Base-by-base conservation (phyloP, 768 basidiomycete genomes). In the Podaxis sp. region DNA sequence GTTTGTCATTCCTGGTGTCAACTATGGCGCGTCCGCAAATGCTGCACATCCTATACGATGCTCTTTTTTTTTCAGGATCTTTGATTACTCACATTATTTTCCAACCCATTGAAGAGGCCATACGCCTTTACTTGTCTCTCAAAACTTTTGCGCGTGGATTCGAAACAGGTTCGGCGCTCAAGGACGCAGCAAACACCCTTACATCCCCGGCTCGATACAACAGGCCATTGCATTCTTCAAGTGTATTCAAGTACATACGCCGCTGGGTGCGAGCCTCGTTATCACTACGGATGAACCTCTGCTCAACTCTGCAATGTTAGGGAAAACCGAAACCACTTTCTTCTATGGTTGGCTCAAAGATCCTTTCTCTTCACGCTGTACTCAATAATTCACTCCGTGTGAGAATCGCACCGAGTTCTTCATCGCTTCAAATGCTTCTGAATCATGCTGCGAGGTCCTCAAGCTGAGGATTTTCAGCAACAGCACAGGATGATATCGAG, bases 41-140 rank as follows among this genome's bases (percentile, higher is more conserved):
- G 22, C n/a, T 55, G 13, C 22, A 55, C 24, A 17, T 19, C 41
- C 59, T 3, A 25, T 41, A 13, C n/a, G 15, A 11, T 36, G 33
- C 55, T 53, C 8, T 2, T 36, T 12, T 15, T 53, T 29, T 25
- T 19, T 3, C 67, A 96, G 96, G 96, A 54, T 97, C 96, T 2
- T 82, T 98, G 15, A 77, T 97, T 25, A 96, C 95, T 4, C 88
- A 97, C 17, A 90, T 98, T 62, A 70, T 96, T 25, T 96, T 98
- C 71, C 96, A 97, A 67, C 97, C 97, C 0, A 85, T 98, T 25
- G 96, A 99, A 74, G 97, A 99, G 75, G 90, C 91, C 0, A 84
- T 90, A 1, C 87, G 96, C 1, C 80, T 98, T 2, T 94, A n/a
- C n/a, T n/a, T n/a, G 88, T 74, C 98, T 97, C 74, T 95, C 96